Evolutionary conservation across 129 eudicot species (phyloP).

Genomic region (Helichrysum umbraculigerum): DNA sequence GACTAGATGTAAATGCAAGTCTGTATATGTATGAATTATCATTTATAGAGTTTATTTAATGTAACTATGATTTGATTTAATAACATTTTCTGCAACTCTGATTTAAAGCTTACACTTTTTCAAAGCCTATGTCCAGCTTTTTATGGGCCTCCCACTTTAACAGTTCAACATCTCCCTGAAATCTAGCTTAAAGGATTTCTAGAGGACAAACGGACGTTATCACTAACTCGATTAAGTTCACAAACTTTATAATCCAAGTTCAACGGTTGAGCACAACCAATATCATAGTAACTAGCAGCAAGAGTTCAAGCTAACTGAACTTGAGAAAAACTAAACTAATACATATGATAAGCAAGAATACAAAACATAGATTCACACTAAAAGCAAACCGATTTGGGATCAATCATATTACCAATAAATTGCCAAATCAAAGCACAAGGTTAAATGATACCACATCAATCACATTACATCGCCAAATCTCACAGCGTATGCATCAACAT

Average conservation of each 20-base stretch:
- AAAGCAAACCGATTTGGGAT: not conserved
- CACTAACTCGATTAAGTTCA: too few species aligned
- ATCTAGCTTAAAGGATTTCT: too few species aligned
- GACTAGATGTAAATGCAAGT: not conserved
- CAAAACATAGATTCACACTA: not conserved
- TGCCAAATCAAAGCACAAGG: not conserved
- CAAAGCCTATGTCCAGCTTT: too few species aligned
- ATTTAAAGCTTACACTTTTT: too few species aligned
- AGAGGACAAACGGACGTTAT: too few species aligned
- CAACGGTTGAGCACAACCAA: too few species aligned
- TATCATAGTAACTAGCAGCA: not conserved
- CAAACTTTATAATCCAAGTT: too few species aligned
- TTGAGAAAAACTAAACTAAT: not conserved
- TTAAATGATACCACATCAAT: not conserved
- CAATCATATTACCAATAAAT: not conserved
- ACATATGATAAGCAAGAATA: not conserved
- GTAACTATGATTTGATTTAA: too few species aligned
- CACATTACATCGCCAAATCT: not conserved
- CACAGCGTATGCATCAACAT: constrained; percentile 14
- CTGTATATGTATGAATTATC: not conserved
- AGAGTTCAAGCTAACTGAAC: not conserved
- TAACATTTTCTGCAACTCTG: too few species aligned
- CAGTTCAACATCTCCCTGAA: too few species aligned
- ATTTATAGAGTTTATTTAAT: not conserved
- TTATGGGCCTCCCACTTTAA: too few species aligned